phyloP scores from a whole-genome alignment of 2,329 filamentous ascomycete genomes.

The Stromatinia cepivora region DNA sequence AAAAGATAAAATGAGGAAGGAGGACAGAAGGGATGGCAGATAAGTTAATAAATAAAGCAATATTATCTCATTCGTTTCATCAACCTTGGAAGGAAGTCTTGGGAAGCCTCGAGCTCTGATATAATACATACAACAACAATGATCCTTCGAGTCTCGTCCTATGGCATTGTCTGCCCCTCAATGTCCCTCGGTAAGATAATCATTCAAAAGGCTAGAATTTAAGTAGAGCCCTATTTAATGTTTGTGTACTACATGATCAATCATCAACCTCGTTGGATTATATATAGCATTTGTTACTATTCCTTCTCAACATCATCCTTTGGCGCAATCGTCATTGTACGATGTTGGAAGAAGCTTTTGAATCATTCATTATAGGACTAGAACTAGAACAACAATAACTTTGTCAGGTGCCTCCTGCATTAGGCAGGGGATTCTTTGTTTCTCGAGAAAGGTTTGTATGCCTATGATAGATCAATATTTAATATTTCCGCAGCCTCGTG shows the following conservation, averaged over 20 bases:
- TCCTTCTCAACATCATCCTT: neutral
- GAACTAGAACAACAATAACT: neutral
- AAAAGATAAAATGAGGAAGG: neutral
- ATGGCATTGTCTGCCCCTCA: conserved; percentile 6
- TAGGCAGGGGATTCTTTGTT: neutral
- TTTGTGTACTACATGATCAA: neutral
- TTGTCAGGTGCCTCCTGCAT: neutral
- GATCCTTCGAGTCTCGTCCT: neutral
- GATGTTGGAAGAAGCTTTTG: neutral
- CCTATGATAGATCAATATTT: conserved; percentile 14
- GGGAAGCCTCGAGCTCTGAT: conserved; percentile 3
- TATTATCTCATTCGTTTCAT: neutral
- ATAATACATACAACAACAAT: neutral
- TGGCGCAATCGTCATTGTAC: neutral
- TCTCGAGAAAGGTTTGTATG: neutral
- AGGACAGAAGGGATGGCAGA: neutral
- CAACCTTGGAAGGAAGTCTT: neutral
- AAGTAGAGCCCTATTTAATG: neutral
- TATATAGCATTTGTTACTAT: neutral
- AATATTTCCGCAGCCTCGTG: conserved; percentile 2
- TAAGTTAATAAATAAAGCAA: neutral
- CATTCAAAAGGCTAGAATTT: neutral
- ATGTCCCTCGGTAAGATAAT: conserved; percentile 7
- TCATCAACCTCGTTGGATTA: neutral
- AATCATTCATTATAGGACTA: neutral